Base-by-base conservation (phyloP, 495 filamentous ascomycete genomes). In the Neurospora sp. region DNA sequence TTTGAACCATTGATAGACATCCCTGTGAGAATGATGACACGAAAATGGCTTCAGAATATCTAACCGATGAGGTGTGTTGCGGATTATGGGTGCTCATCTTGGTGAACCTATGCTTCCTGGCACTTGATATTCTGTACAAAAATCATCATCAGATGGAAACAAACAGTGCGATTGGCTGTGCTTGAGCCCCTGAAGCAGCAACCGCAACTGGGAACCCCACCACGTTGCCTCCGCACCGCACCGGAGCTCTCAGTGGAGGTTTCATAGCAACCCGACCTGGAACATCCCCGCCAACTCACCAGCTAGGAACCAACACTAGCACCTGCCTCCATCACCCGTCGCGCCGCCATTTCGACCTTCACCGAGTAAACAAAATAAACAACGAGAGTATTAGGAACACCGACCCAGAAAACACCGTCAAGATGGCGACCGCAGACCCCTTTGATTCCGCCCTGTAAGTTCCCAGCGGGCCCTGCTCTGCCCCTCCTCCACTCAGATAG, bases 401-500 rank as follows among this genome's bases (percentile, higher is more conserved):
- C 70, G 16, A 39, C 6, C 70, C 22, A 45, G 31, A 40, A 12
- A 22, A 18, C 38, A 61, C 12, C 65, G 31, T 72, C 42, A 83
- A 76, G 70, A 89, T 86, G 85, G 77, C 83, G 68, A 61, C 78
- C 20, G 81, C 77, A 78, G 89, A 90, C 79, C 89, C 89, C 2
- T 92, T 94, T 72, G 90, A 94, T 80, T 94, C 90, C 76, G 92
- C 93, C 44, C 92, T 94, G 92, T 94, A 88, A 82, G 89, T 77
- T 22, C 20, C 22, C 71, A 47, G 77, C 42, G 39, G 71, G 53
- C 22, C 59, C 35, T 68, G 73, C 70, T 72, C 59, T 53, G 45
- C 68, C 39, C 74, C 31, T 71, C 70, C 10, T 39, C 61, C 65
- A 44, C 68, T 39, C 27, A 61, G 27, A 65, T 35, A 61, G 27